phyloP scores from a whole-genome alignment of 2,329 filamentous ascomycete genomes.

The Aureobasidium sp. region DNA sequence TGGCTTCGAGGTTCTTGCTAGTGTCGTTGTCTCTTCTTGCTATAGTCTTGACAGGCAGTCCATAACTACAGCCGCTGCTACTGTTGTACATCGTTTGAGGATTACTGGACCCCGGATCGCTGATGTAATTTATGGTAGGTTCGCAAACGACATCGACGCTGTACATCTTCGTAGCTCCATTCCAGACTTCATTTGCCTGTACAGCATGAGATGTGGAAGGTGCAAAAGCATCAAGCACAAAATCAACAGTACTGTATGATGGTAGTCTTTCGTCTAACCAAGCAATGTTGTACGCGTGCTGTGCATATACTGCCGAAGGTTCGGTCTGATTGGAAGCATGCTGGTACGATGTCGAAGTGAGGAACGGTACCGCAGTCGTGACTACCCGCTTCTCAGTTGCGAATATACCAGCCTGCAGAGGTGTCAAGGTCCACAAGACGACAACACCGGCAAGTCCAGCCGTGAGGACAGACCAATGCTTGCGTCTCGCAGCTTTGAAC shows the following conservation, averaged over 20 bases:
- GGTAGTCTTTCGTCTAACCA: constrained; percentile 41
- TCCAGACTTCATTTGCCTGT: constrained; percentile 18
- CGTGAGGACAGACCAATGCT: constrained; percentile 45
- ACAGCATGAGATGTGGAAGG: constrained; percentile 15
- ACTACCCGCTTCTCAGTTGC: constrained; percentile 25
- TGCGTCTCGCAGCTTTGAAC: constrained; percentile 25
- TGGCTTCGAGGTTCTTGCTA: background rate
- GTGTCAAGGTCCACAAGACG: constrained; percentile 49
- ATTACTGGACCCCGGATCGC: background rate
- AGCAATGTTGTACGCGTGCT: constrained; percentile 39
- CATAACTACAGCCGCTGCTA: background rate
- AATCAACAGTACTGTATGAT: constrained; percentile 36
- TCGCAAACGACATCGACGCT: constrained; percentile 30
- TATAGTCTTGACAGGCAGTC: background rate
- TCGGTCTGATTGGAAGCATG: constrained; percentile 26
- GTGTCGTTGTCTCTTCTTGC: background rate
- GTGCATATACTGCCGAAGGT: constrained; percentile 30
- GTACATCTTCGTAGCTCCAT: constrained; percentile 25
- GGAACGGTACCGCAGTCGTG: constrained; percentile 16
- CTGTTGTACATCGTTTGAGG: background rate
- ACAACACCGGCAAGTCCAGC: constrained; percentile 41
- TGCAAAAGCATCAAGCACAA: constrained; percentile 37
- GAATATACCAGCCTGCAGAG: constrained; percentile 48
- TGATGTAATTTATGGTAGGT: constrained; percentile 13
- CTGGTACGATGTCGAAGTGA: constrained; percentile 20